Evolutionary conservation across 495 filamentous ascomycete genomes (phyloP), one percentile per base, ranked within the genome.

Genomic region (Lophiotrema nucula): DNA sequence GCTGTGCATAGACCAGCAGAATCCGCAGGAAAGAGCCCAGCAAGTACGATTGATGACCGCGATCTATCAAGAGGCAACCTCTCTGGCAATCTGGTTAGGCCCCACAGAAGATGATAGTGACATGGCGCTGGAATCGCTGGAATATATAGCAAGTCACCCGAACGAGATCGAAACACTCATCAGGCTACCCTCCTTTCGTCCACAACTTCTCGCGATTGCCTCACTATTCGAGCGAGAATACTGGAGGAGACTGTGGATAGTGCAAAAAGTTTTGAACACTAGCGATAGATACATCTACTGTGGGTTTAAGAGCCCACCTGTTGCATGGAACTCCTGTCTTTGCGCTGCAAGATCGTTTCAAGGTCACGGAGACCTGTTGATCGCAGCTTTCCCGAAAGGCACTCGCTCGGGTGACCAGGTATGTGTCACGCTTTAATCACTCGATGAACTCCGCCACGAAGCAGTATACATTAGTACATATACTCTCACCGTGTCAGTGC

Each of bases 81-180:
- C 49, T 19, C 68, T 74, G 13, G 27, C 69, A 47, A 58, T 74
- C 16, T 75, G 72, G 72, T 65, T 73, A 23, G 69, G 70, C 39
- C 41, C 56, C 24, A 53, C 56, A 19, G 55, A 33, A 11, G 53
- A 65, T 22, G 47, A 65, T 8, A 54, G 51, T 24, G 11, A 46
- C 15, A 4, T 24, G 4, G 51, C 51, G 16, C 8, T 47, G 4
- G 11, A 51, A 11, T 19, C 38, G 8, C 18, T 48, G 45, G 6
- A 12, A 5, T 15, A 48, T 11, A 11, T 48, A 21, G 45, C 15
- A 27, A 23, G 11, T 11, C 8, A 23, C 12, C 16, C 45, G 11
- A 11, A 48, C 12, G 11, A 12, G 12, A 10, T 11, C 11, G 8
- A 5, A 23, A 25, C 10, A 62, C 0, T 55, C 57, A 12, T 10